Base-by-base conservation (phyloP, 2,329 filamentous ascomycete genomes). In the Aureobasidium subglaciale region DNA sequence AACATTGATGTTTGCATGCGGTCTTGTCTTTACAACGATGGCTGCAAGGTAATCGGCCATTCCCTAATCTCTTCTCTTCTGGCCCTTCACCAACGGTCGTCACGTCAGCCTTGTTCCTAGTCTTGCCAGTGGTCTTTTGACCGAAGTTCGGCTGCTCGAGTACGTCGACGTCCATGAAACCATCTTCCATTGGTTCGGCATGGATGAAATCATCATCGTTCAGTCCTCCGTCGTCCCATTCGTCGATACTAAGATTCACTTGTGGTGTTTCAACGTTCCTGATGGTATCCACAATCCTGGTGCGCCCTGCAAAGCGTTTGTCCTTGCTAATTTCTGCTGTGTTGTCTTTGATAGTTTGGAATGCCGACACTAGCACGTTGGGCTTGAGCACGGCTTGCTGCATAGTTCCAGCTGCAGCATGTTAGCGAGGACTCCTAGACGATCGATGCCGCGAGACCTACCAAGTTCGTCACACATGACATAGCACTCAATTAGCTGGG, bases 401-500 rank as follows among this genome's bases (percentile, higher is more conserved):
- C 64, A 78, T 68, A 10, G 82, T 84, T 10, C 81, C 81, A 59
- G 81, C 82, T 81, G 55, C 3, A 50, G 5, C 15, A 1, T 22
- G 62, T 57, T 20, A 41, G 45, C 9, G 5, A 6, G 41, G 13
- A 24, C 13, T 13, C n/a, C 30, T 11, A 8, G 16, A 11, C 6
- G 10, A 15, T 30, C 15, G 15, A 15, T 13, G 15, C 5, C 5
- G 4, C 8, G 20, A 7, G 5, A 58, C 71, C 59, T 67, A 81
- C 80, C 88, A 63, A 97, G 86, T 40, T 90, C 85, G 70, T 96
- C 92, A 61, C 91, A 97, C 68, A 88, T 87, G 46, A 91, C 76
- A 65, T 85, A 82, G 58, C 84, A 88, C 22, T 77, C 77, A 30
- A 93, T 79, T 3, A 77, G 71, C 56, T 86, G 80, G 16, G 80